A percentile compares a stretch with the other conserved stretches of the same genome.
Conservation (phyloP, 257 asterid species). For the Capsicum chinense region DNA sequence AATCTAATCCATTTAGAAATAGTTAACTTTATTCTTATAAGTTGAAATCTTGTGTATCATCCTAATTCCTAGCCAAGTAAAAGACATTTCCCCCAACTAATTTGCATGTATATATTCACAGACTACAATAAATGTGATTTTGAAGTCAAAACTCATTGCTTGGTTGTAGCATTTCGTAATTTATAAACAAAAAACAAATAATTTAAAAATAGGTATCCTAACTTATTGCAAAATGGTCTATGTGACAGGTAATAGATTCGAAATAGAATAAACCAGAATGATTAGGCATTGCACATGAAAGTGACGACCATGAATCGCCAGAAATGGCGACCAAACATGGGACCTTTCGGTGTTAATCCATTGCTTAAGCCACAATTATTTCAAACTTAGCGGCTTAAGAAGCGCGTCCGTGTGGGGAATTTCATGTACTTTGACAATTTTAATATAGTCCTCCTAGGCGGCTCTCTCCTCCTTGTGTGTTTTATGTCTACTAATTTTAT, state of each 20-base stretch:
- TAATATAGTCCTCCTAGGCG: background rate
- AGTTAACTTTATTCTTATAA: background rate
- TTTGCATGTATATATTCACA: background rate
- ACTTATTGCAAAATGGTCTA: background rate
- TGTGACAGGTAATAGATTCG: background rate
- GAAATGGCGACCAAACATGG: constrained; percentile 16
- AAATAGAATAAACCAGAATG: background rate
- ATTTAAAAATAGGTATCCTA: background rate
- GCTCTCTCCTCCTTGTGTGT: background rate
- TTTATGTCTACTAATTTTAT: background rate
- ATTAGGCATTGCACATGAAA: background rate
- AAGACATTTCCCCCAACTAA: background rate
- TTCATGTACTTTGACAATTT: background rate
- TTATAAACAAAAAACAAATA: background rate
- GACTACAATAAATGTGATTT: background rate
- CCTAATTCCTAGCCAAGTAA: background rate
- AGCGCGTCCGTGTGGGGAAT: constrained; percentile 17
- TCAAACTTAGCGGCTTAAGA: background rate
- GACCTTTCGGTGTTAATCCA: constrained; percentile 26
- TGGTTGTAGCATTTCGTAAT: background rate
- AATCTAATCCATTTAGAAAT: background rate
- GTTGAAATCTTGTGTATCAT: background rate
- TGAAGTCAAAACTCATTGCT: background rate
- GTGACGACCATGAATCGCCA: background rate
- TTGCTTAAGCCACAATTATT: constrained; percentile 20